Conservation (phyloP, 2,329 filamentous ascomycete genomes). For the Ophiostoma sp. region DNA sequence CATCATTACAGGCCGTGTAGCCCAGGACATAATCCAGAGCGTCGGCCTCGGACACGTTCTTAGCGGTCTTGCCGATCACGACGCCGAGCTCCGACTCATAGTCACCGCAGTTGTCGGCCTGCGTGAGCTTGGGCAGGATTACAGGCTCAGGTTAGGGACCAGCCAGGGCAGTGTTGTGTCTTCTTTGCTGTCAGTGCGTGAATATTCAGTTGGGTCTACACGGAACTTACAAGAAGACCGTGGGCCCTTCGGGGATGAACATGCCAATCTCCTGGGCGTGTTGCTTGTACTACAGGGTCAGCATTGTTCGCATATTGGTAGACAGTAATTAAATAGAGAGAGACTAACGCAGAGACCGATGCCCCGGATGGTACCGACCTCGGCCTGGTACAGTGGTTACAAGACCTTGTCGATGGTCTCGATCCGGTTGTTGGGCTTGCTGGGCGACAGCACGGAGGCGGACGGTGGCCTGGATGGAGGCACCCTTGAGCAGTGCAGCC, state of each 20-base stretch:
- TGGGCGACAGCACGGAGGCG: conserved; percentile 51
- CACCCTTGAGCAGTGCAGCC: conserved; percentile 52
- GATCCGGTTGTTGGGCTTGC: conserved; percentile 43
- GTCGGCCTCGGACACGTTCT: conserved; percentile 41
- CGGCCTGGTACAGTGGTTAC: conserved; percentile 43
- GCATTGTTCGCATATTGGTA: neutral
- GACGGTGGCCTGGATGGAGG: conserved; percentile 51
- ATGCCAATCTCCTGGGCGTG: conserved; percentile 50
- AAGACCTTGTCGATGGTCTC: conserved; percentile 45
- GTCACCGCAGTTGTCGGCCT: conserved; percentile 35
- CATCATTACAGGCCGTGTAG: conserved; percentile 51
- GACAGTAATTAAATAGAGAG: neutral
- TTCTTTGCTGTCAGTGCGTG: neutral
- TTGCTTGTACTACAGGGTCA: conserved; percentile 35
- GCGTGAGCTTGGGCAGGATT: conserved; percentile 49
- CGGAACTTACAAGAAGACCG: conserved; percentile 40
- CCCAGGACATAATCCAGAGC: conserved; percentile 48
- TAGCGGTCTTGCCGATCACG: conserved; percentile 27
- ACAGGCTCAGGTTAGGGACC: conserved; percentile 36
- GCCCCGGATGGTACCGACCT: conserved; percentile 54
- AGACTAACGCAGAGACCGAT: conserved; percentile 47
- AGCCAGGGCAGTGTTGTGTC: conserved; percentile 44
- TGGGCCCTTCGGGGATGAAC: conserved; percentile 48
- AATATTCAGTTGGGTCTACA: neutral
- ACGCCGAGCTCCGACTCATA: conserved; percentile 43